These are phyloP conservation scores for Nakataea oryzae DNA, from an alignment of 2,329 filamentous ascomycete genomes.

Conservation along the genomic window DNA sequence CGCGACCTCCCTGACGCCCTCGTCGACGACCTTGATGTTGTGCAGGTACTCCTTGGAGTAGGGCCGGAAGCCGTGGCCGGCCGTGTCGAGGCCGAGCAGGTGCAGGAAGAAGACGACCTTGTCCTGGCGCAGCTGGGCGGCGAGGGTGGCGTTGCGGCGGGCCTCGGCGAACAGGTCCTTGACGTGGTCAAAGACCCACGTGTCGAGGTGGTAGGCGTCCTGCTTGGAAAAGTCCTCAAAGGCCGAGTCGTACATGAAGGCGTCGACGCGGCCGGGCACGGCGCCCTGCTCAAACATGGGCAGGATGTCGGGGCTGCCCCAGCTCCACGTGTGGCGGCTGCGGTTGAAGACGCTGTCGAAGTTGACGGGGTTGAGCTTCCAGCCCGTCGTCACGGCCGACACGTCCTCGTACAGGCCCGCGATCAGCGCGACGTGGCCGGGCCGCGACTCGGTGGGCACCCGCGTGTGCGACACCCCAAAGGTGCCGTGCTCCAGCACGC, in stretches of 20 bases:
- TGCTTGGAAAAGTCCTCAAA: constrained; percentile 75
- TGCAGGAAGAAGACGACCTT: constrained; percentile 94
- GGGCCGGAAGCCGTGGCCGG: constrained; percentile 74
- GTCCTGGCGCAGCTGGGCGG: constrained; percentile 64
- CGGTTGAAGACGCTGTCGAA: constrained; percentile 99
- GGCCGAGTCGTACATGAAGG: constrained; percentile 74
- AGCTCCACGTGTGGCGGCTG: constrained; percentile 95
- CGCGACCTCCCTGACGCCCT: constrained; percentile 77
- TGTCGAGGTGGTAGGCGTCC: constrained; percentile 71
- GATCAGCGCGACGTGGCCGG: constrained; percentile 93
- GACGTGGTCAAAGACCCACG: constrained; percentile 93
- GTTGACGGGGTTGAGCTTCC: constrained; percentile 96
- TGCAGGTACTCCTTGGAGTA: constrained; percentile 93
- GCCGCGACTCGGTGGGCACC: constrained; percentile 91
- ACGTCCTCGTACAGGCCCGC: constrained; percentile 97
- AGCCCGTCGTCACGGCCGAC: constrained; percentile 91
- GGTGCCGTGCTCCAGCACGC: constrained; percentile 79
- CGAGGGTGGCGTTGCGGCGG: constrained; percentile 63
- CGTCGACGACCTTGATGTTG: constrained; percentile 90
- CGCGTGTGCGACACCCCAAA: constrained; percentile 97
- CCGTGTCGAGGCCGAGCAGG: constrained; percentile 82
- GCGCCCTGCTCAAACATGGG: constrained; percentile 97
- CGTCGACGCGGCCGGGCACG: constrained; percentile 74
- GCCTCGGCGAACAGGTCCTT: constrained; percentile 78
- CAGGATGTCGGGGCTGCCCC: constrained; percentile 95